Conservation (phyloP, 2,329 filamentous ascomycete species). For the Dactylellina leptospora region DNA sequence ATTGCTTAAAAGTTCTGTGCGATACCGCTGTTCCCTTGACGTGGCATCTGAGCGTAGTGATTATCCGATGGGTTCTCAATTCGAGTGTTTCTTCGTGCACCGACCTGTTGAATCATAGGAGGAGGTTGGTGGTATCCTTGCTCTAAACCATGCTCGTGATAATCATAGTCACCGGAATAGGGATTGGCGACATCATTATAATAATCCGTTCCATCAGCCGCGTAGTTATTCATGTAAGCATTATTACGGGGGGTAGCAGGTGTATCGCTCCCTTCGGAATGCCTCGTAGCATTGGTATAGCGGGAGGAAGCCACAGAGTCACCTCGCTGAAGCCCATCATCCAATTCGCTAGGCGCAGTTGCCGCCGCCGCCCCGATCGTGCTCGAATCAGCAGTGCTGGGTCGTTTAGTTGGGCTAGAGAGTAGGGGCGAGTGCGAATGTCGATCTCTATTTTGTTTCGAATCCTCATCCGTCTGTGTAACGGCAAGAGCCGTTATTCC, state of each 20-base stretch:
- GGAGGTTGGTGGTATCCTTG: constrained; percentile 64
- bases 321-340: constrained; percentile 80
- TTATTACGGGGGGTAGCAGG: constrained; percentile 35
- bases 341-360: constrained; percentile 71
- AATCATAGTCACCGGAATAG: constrained; percentile 63
- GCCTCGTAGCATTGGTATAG: constrained; percentile 79
- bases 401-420: constrained; percentile 64
- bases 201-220: constrained; percentile 64
- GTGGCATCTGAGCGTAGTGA: constrained; percentile 75
- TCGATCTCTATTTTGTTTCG: constrained; percentile 69
- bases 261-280: constrained; percentile 72
- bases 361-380: constrained; percentile 84
- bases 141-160: constrained; percentile 58
- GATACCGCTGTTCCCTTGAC: constrained; percentile 85
- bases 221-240: constrained; percentile 63
- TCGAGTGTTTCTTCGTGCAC: constrained; percentile 87
- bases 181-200: constrained; percentile 70
- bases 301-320: constrained; percentile 95
- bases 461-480: constrained; percentile 21
- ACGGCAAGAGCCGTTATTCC: constrained; percentile 17
- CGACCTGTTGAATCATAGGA: constrained; percentile 91
- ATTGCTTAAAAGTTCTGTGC: constrained; percentile 92
- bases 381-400: constrained; percentile 75
- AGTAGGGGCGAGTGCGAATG: constrained; percentile 74
- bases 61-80: constrained; percentile 80